These are phyloP conservation scores for Melastoma candidum DNA, from an alignment of 441 rosid species.

Conservation along the genomic window DNA sequence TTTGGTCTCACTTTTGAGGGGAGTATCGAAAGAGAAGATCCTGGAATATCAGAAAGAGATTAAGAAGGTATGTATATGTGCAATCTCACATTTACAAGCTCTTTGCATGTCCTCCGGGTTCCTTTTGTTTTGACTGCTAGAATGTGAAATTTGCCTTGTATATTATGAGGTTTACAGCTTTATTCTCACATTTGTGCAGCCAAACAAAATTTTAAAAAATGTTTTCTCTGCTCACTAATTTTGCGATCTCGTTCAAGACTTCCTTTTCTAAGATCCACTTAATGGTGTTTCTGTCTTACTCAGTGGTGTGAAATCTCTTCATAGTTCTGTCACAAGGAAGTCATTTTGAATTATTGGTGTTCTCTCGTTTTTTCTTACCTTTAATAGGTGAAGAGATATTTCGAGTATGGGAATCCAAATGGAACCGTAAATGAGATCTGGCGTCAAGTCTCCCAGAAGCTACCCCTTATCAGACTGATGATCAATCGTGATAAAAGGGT, in stretches of 20 bases:
- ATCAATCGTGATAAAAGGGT: slow-evolving; percentile 75
- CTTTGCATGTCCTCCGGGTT: too few relatives aligned
- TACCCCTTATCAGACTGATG: slow-evolving; percentile 72
- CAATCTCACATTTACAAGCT: neutral
- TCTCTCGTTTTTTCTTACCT: slow-evolving; percentile 5
- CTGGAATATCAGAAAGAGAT: slow-evolving; percentile 70
- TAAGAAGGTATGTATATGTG: slow-evolving; percentile 33
- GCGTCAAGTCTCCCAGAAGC: slow-evolving; percentile 76
- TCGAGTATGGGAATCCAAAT: slow-evolving; percentile 46
- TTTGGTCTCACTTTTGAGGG: slow-evolving; percentile 53
- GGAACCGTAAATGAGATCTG: slow-evolving; percentile 89
- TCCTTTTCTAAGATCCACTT: too few relatives aligned
- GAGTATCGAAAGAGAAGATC: slow-evolving; percentile 37
- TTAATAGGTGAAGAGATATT: slow-evolving; percentile 58
- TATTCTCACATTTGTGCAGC: too few relatives aligned
- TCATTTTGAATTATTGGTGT: neutral
- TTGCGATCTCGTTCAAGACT: too few relatives aligned
- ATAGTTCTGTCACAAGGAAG: too few relatives aligned
- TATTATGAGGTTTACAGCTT: too few relatives aligned
- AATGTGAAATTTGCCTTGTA: too few relatives aligned
- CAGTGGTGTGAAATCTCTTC: too few relatives aligned
- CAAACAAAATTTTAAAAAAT: too few relatives aligned
- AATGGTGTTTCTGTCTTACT: too few relatives aligned
- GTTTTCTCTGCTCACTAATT: too few relatives aligned
- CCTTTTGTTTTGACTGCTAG: too few relatives aligned